Evolutionary conservation across 805 yeast genomes (phyloP), one percentile per base, ranked within the genome.

Genomic region (Metschnikowia matae): DNA sequence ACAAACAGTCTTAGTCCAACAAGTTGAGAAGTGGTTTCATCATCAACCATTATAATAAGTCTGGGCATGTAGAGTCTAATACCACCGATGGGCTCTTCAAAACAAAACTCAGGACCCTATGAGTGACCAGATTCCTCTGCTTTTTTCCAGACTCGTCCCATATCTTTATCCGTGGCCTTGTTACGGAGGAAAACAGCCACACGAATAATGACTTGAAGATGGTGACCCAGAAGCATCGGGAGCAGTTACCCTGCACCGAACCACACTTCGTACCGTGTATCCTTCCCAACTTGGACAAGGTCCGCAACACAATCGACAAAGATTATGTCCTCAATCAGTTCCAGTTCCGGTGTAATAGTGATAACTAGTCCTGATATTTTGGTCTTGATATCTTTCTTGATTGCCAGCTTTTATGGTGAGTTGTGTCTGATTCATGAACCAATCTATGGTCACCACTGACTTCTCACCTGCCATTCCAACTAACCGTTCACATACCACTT

Each of bases 241-340:
- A 88, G 56, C 92, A 89, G 55, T 71, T 94, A 17, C 74, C 81
- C 2, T 71, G 81, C 11, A 94, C 99, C 0, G 90, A 88, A 62
- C 99, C 99, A 2, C 98, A 94, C 65, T 94, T 94, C 64, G 97
- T 94, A 20, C 81, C 99, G 59, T 94, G 99, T 66, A 94, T 94
- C 43, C 72, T 94, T 42, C 99, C 99, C 6, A 94, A 94, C 63
- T 80, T 81, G 52, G 73, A 78, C 41, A 91, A 92, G 63, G 74
- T 75, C 46, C 82, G 96, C 0, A 80, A 80, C 40, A 71, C 74
- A 35, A 87, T 94, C 60, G 89, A 89, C 59, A 89, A 85, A 58
- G 70, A 69, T 31, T 70, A 94, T 21, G 96, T 94, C 6, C 71
- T 94, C 40, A 92, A 87, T 46, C 99, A 94, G 69, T 74, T 94